Conservation (phyloP, 192 early-diverging fungal species). For the Backusella macrospora region DNA sequence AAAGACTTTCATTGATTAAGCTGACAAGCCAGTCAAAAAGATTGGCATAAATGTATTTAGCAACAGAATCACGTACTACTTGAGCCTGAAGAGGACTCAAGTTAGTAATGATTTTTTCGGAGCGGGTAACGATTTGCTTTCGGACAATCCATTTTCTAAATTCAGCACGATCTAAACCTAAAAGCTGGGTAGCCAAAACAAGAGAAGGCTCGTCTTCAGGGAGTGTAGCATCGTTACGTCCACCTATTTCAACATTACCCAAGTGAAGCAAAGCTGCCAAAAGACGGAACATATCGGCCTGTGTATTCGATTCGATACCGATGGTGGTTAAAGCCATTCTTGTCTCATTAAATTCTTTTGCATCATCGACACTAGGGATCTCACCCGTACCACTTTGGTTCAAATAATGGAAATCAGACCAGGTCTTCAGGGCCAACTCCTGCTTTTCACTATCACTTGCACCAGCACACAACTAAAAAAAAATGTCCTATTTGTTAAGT, state of each 20-base stretch:
- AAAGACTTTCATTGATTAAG: constrained; percentile 85
- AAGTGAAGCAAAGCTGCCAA: constrained; percentile 94
- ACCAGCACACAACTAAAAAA: constrained; percentile 82
- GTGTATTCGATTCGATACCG: constrained; percentile 78
- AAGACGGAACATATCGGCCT: constrained; percentile 89
- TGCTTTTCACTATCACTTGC: constrained; percentile 80
- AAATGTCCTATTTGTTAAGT: background rate
- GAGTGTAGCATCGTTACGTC: constrained; percentile 71
- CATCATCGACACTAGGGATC: constrained; percentile 90
- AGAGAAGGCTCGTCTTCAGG: constrained; percentile 80
- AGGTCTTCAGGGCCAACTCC: constrained; percentile 74
- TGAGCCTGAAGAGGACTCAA: constrained; percentile 75
- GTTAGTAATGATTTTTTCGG: constrained; percentile 90
- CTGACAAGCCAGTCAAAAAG: constrained; percentile 97
- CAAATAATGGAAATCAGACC: constrained; percentile 82
- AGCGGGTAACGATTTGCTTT: constrained; percentile 91
- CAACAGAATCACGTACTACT: constrained; percentile 92
- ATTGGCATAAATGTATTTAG: constrained; percentile 95
- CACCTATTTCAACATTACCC: constrained; percentile 91
- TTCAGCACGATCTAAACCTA: constrained; percentile 76
- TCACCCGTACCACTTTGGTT: constrained; percentile 82
- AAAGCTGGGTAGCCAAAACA: constrained; percentile 64
- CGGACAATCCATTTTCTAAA: constrained; percentile 97
- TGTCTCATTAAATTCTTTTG: constrained; percentile 87
- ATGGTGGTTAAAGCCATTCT: constrained; percentile 82